These are phyloP conservation scores for Clarireedia sp. DNA, from an alignment of 2,329 filamentous ascomycete genomes.

Conservation along the genomic window DNA sequence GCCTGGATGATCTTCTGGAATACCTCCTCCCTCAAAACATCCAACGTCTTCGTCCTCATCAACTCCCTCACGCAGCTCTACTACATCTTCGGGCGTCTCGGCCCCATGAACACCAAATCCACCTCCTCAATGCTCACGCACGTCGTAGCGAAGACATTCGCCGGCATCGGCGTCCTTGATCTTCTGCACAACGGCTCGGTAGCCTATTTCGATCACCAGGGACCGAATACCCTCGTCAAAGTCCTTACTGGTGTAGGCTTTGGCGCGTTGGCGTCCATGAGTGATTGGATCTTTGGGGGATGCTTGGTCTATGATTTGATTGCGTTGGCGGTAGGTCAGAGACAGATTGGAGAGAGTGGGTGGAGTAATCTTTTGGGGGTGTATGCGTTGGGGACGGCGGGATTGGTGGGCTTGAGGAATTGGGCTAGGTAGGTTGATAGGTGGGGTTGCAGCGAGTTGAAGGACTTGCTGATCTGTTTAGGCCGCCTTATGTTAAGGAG, in stretches of 20 bases:
- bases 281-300: constrained; percentile 53
- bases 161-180: constrained; percentile 52
- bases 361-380: constrained; percentile 45
- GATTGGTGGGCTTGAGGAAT: constrained; percentile 43
- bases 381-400: constrained; percentile 33
- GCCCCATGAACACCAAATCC: constrained; percentile 41
- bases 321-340: constrained; percentile 46
- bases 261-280: constrained; percentile 38
- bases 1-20: constrained; percentile 59
- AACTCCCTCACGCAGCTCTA: constrained; percentile 48
- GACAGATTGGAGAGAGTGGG: constrained; percentile 32
- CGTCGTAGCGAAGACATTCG: constrained; percentile 50
- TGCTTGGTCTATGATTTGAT: constrained; percentile 52
- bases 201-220: constrained; percentile 44
- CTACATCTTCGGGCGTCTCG: constrained; percentile 42
- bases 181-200: constrained; percentile 50
- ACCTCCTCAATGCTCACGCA: constrained; percentile 48
- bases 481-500: constrained; percentile 18
- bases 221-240: constrained; percentile 40
- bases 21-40: constrained; percentile 36
- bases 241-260: constrained; percentile 46
- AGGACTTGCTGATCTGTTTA: constrained; percentile 12
- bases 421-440: constrained; percentile 39
- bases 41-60: constrained; percentile 48
- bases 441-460: neutral